These are phyloP conservation scores for Aristolochia contorta DNA, from an alignment of 164 flowering plant genomes.

Conservation along the genomic window DNA sequence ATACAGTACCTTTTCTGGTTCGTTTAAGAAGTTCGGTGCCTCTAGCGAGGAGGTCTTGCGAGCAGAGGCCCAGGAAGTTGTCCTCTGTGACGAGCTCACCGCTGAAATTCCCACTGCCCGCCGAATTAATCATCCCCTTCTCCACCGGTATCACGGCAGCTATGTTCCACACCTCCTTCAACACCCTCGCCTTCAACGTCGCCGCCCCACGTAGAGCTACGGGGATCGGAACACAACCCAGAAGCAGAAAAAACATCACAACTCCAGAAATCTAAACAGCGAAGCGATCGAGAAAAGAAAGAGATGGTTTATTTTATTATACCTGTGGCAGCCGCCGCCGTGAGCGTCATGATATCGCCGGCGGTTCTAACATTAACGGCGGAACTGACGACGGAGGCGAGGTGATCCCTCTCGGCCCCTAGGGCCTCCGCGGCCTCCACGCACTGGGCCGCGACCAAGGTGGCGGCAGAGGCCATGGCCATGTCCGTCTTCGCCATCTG, in stretches of 20 bases:
- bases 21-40: slow-evolving; percentile 92
- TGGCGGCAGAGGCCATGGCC: slow-evolving; percentile 96
- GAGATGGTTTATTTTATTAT: background rate
- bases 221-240: background rate
- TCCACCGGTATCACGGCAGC: slow-evolving; percentile 89
- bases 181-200: slow-evolving; percentile 80
- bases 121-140: slow-evolving; percentile 38
- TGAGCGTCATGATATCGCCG: slow-evolving; percentile 85
- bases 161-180: slow-evolving; percentile 93
- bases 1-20: slow-evolving; percentile 65
- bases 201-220: slow-evolving; percentile 93
- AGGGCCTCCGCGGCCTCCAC: slow-evolving; percentile 92
- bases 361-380: slow-evolving; percentile 90
- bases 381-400: slow-evolving; percentile 71
- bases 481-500: slow-evolving; percentile 76
- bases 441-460: slow-evolving; percentile 91
- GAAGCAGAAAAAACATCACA: background rate
- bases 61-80: slow-evolving; percentile 70
- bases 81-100: slow-evolving; percentile 73
- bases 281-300: background rate
- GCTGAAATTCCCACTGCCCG: slow-evolving; percentile 44
- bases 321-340: slow-evolving; percentile 96
- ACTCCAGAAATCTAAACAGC: background rate
- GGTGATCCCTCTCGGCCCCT: slow-evolving; percentile 93
- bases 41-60: slow-evolving; percentile 68